phyloP scores from a whole-genome alignment of 495 filamentous ascomycete genomes.

The Rostrohypoxylon terebratum region DNA sequence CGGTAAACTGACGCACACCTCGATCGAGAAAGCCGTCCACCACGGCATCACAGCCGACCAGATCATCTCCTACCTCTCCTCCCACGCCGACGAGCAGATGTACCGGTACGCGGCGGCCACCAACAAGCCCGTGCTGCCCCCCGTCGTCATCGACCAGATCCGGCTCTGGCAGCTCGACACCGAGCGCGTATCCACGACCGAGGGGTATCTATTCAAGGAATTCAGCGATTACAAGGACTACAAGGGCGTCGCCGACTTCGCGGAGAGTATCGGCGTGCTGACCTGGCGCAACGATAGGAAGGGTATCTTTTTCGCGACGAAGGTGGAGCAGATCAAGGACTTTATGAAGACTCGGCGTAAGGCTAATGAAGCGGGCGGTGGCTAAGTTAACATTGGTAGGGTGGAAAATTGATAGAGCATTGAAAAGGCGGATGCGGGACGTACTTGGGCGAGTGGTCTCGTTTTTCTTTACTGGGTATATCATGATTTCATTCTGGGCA shows the following conservation, averaged over 20 bases:
- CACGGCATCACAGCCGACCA: conserved; percentile 95
- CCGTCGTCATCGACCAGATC: conserved; percentile 98
- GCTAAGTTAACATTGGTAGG: neutral
- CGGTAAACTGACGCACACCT: conserved; percentile 86
- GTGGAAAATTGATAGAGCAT: neutral
- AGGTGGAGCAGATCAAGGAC: conserved; percentile 83
- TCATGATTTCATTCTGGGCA: neutral
- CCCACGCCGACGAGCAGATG: conserved; percentile 94
- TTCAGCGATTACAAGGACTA: conserved; percentile 84
- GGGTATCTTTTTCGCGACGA: conserved; percentile 87
- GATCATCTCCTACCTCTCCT: conserved; percentile 87
- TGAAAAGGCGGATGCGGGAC: neutral
- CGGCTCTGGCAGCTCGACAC: conserved; percentile 97
- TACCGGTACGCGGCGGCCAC: conserved; percentile 68
- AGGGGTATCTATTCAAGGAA: conserved; percentile 90
- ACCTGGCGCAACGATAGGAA: conserved; percentile 84
- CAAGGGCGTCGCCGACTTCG: conserved; percentile 77
- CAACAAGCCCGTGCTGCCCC: conserved; percentile 78
- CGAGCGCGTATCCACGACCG: conserved; percentile 84
- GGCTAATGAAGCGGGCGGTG: conserved; percentile 46
- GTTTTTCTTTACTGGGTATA: neutral
- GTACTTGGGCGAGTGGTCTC: neutral
- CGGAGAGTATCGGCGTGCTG: conserved; percentile 91
- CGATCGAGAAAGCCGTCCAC: conserved; percentile 83
- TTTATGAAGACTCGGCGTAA: conserved; percentile 76